phyloP scores from a whole-genome alignment of 1,139 yeast genomes.

The Yarrowia galli region DNA sequence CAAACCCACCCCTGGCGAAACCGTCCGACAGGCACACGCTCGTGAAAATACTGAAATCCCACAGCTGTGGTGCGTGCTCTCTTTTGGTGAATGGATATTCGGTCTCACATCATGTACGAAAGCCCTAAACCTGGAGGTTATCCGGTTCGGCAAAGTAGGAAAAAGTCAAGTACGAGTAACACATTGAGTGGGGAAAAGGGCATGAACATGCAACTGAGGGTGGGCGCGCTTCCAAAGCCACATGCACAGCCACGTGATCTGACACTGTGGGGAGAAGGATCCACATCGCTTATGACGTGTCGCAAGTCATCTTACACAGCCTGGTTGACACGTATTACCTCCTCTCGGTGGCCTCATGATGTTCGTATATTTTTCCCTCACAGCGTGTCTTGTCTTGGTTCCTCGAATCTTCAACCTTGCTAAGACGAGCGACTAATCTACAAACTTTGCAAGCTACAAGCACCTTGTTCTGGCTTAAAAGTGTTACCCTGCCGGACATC shows the following conservation, averaged over 20 bases:
- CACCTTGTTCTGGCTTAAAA: constrained; percentile 7
- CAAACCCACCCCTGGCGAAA: constrained; percentile 15
- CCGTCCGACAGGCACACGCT: not conserved
- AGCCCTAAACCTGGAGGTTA: constrained; percentile 34
- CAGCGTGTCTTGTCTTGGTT: constrained; percentile 7
- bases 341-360: not conserved
- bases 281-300: not conserved
- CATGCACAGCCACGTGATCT: constrained; percentile 2
- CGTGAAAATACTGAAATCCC: constrained; percentile 2
- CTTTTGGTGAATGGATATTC: constrained; percentile 1
- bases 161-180: constrained; percentile 2
- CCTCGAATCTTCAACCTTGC: constrained; percentile 14
- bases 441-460: constrained; percentile 14
- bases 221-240: constrained; percentile 3
- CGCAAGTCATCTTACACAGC: not conserved
- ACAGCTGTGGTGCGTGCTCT: constrained; percentile 27
- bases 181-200: constrained; percentile 18
- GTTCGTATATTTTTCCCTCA: not conserved
- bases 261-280: not conserved
- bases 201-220: constrained; percentile 11
- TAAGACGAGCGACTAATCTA: not conserved
- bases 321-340: not conserved
- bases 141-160: constrained; percentile 31
- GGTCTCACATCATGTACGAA: not conserved
- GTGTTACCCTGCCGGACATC: constrained; percentile 10